Conservation (phyloP, 164 flowering plant species). For the Echeveria elegans region DNA sequence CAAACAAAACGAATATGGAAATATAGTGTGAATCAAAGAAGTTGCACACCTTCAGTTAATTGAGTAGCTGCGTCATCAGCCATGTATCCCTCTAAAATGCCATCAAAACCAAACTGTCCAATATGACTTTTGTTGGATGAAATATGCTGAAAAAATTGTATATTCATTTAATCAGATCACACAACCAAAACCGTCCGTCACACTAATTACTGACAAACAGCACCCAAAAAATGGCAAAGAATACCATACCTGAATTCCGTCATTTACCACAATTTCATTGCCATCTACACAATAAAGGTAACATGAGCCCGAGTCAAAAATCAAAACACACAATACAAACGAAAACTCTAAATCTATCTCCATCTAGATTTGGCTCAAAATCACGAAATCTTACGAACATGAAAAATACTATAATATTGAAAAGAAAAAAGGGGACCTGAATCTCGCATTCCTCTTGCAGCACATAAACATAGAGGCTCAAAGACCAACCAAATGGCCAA, state of each 20-base stretch:
- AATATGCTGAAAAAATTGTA: not conserved
- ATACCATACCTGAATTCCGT: not conserved
- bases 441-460: not conserved
- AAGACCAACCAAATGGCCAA: not conserved
- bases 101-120: not conserved
- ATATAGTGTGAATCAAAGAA: not conserved
- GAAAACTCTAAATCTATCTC: too few relatives aligned
- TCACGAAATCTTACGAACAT: too few relatives aligned
- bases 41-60: constrained; percentile 36
- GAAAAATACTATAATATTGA: too few relatives aligned
- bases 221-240: not conserved
- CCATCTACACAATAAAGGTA: not conserved
- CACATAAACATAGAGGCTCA: not conserved
- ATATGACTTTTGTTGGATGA: not conserved
- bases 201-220: not conserved
- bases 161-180: not conserved
- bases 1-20: not conserved
- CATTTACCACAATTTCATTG: not conserved
- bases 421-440: not conserved
- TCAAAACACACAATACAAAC: too few relatives aligned
- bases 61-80: constrained; percentile 66
- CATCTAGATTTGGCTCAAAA: not conserved
- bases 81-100: constrained; percentile 73
- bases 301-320: not conserved
- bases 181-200: not conserved